These are phyloP conservation scores for Tricholoma sp. DNA, from an alignment of 768 basidiomycete genomes.

Conservation along the genomic window DNA sequence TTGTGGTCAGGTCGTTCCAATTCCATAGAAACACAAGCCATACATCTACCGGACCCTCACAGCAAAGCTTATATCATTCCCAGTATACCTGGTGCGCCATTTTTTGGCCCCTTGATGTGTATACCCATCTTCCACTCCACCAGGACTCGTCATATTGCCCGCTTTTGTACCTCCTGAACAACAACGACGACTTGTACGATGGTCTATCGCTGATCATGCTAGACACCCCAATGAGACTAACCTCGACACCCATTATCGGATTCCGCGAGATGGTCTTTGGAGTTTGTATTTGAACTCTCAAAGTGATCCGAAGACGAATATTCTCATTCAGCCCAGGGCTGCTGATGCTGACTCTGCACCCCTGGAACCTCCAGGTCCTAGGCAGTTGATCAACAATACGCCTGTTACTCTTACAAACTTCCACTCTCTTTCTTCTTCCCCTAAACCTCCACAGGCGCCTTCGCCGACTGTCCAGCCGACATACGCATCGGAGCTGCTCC, in stretches of 20 bases:
- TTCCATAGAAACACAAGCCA: constrained; percentile 27
- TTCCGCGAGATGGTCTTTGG: constrained; percentile 81
- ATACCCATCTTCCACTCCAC: constrained; percentile 11
- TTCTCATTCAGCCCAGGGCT: constrained; percentile 43
- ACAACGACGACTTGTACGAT: constrained; percentile 66
- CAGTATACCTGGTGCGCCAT: constrained; percentile 48
- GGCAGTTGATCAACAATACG: constrained; percentile 66
- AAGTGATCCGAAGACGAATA: constrained; percentile 24
- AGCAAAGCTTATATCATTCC: constrained; percentile 44
- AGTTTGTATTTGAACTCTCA: constrained; percentile 41
- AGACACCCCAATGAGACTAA: constrained; percentile 82
- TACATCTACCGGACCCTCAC: constrained; percentile 20
- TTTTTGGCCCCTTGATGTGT: constrained; percentile 2
- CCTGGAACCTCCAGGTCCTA: constrained; percentile 42
- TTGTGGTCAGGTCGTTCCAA: constrained; percentile 43
- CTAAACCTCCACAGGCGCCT: constrained; percentile 62
- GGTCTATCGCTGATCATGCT: constrained; percentile 76
- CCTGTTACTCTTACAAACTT: constrained; percentile 60
- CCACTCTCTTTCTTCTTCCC: constrained; percentile 41
- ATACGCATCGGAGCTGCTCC: constrained; percentile 51
- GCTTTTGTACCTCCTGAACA: constrained; percentile 54
- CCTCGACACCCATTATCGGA: constrained; percentile 78
- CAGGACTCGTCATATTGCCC: constrained; percentile 86
- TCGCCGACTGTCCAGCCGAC: constrained; percentile 53
- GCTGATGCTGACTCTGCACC: constrained; percentile 17